Conservation (phyloP, 2,329 filamentous ascomycete genomes). For the Beauveria varroae region DNA sequence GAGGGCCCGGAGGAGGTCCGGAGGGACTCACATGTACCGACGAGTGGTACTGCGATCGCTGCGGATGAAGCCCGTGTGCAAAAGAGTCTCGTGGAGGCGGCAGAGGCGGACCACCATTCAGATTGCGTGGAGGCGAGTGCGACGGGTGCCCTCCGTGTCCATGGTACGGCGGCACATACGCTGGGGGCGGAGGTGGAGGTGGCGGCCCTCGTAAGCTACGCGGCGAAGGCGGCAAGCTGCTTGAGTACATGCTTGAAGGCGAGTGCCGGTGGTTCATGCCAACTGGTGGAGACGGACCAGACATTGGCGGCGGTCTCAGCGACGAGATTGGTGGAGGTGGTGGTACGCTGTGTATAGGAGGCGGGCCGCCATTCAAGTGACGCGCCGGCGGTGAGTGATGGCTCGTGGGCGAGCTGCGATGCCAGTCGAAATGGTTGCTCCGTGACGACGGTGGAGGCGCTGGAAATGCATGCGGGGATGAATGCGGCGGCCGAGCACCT, state of each 20-base stretch:
- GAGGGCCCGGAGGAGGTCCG: conserved; percentile 27
- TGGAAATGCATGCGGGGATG: conserved; percentile 28
- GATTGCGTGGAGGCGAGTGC: conserved; percentile 18
- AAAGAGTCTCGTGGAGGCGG: conserved; percentile 25
- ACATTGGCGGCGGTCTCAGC: conserved; percentile 42
- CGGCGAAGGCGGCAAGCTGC: conserved; percentile 42
- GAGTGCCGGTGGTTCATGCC: conserved; percentile 30
- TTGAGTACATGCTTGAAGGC: conserved; percentile 27
- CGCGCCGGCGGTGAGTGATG: conserved; percentile 38
- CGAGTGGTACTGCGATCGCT: conserved; percentile 30
- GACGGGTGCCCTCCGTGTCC: conserved; percentile 9
- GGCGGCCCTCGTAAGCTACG: conserved; percentile 36
- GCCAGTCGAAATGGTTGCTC: not conserved
- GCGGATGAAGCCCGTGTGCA: conserved; percentile 34
- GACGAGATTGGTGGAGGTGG: conserved; percentile 23
- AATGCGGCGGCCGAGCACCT: conserved; percentile 24
- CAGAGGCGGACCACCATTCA: conserved; percentile 27
- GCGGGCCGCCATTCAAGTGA: conserved; percentile 42
- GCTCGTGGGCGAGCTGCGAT: conserved; percentile 38
- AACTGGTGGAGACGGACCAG: conserved; percentile 34
- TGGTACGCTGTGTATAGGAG: conserved; percentile 23
- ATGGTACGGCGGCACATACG: conserved; percentile 32
- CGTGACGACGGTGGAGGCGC: conserved; percentile 26
- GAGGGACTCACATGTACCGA: conserved; percentile 37
- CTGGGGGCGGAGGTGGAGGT: conserved; percentile 25